These are phyloP conservation scores for Malus domestica DNA, from an alignment of 306 rosid genomes.

Conservation along the genomic window DNA sequence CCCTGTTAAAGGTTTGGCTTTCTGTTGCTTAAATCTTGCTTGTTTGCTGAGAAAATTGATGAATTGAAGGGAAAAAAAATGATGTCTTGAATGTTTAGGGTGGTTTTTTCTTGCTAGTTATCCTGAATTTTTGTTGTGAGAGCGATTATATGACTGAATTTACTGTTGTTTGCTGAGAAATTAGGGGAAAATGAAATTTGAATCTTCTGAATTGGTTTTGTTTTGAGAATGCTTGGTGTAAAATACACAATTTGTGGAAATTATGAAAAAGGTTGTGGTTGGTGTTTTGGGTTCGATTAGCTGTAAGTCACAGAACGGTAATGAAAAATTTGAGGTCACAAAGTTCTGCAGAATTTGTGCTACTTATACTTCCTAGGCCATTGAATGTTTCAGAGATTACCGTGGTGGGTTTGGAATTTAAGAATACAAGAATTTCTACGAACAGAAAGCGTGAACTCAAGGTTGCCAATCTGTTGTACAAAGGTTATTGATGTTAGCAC, in stretches of 20 bases:
- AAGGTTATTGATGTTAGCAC: neutral
- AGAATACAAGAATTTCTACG: neutral
- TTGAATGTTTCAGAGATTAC: neutral
- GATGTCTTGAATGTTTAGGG: neutral
- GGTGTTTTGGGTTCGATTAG: neutral
- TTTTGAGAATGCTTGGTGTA: neutral
- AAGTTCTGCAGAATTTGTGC: neutral
- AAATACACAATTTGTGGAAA: neutral
- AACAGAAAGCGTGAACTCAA: neutral
- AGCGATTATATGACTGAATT: neutral
- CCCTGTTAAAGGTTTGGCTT: slow-evolving; percentile 58
- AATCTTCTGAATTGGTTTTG: neutral
- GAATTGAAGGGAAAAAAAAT: neutral
- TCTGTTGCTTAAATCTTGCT: neutral
- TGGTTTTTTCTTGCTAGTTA: neutral
- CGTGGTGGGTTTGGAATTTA: neutral
- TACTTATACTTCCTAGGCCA: neutral
- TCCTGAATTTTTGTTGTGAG: neutral
- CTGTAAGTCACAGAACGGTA: neutral
- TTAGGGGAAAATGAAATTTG: neutral
- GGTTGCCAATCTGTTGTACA: neutral
- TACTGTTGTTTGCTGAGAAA: neutral
- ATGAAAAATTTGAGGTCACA: neutral
- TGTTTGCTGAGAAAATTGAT: neutral
- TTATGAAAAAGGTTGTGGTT: neutral